Base-by-base conservation (phyloP, 257 asterid genomes). In the Salvia hispanica region DNA sequence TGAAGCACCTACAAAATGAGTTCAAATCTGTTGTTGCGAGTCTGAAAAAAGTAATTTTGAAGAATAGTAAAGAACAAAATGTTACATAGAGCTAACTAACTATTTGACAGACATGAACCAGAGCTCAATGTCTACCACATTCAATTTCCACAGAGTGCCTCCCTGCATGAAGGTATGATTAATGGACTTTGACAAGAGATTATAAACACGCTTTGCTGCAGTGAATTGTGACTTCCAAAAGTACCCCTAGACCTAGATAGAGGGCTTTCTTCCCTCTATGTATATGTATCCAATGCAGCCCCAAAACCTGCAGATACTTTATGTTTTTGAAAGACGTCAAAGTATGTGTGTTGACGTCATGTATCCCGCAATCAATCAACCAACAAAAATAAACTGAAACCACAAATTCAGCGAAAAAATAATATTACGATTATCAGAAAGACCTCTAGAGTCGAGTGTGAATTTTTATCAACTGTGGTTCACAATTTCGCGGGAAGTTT, bases 111-210 rank as follows among this genome's bases (percentile, higher is more conserved):
- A 92, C 96, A 40, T 70, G 96, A 6, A 85, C 69, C 42, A 89
- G 86, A 70, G 96, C 81, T 92, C 98, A 62, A 89, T 83, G 74
- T 92, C 96, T 25, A 89, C 96, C 54, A 92, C 96, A 72, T 91
- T 92, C 73, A 92, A 52, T 62, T 92, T 89, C 96, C 98, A 89
- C n/a, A 92, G 61, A 3, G 98, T 89, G 73, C 59, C 86, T 83
- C 84, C 98, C 97, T 89, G 75, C 76, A 70, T 9, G 56, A 46
- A 15, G 9, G 12, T 0, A 18, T n/a, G 40, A 4, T 14, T 6
- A 40, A 58, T 36, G 6, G 39, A 54, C 28, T 58, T 51, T 58
- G 51, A 7, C 40, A 33, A 50, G 39, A 54, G 46, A 42, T 44
- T 3, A 5, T 42, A 37, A 0, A 64, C 34, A 1, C 13, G 0